Evolutionary conservation across 2,329 filamentous ascomycete species (phyloP), one percentile per base, ranked within the genome.

Genomic region (Cytospora paraplurivora): DNA sequence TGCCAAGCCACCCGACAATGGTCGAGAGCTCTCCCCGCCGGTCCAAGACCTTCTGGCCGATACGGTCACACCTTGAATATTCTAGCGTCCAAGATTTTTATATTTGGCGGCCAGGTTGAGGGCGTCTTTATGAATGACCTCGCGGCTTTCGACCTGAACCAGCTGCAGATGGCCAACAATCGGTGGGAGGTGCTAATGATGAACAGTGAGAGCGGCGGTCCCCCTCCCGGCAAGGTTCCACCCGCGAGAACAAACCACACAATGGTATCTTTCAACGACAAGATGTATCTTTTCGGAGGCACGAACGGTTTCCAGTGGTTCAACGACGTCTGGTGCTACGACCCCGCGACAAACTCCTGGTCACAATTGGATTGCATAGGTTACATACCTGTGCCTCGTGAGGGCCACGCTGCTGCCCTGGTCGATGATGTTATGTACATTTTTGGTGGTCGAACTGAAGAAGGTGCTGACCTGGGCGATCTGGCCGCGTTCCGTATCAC

Each of bases 401-500:
- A 99, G 81, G 95, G 95, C 4, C 95, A 99, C 75, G 93, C 96
- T 13, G 92, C 95, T 15, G 89, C 94, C 4, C 81, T 99, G 21
- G 93, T 99, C 51, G 92, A 95, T 74, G 95, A 99, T 74, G 95
- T 97, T 65, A 99, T 99, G 96, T 99, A 99, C 78, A 88, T 99
- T 66, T 99, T 99, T 75, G 96, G 96, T 69, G 95, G 95, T 52
- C 90, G 95, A 65, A 97, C 93, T 0, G 92, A 97, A 72, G 93
- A 98, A 69, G 95, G 95, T 1, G 86, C 88, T 34, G 95, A 99
- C 74, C 80, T 99, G 4, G 95, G 94, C 38, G 95, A 99, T 75
- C 82, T 99, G 51, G 94, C 95, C 2, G 95, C 95, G 1, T 87
- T 87, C 70, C 78, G 83, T 59, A 86, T 87, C 64, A 87, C 89